phyloP scores from a whole-genome alignment of 352 stramenopile species.

The Globisporangium splendens region DNA sequence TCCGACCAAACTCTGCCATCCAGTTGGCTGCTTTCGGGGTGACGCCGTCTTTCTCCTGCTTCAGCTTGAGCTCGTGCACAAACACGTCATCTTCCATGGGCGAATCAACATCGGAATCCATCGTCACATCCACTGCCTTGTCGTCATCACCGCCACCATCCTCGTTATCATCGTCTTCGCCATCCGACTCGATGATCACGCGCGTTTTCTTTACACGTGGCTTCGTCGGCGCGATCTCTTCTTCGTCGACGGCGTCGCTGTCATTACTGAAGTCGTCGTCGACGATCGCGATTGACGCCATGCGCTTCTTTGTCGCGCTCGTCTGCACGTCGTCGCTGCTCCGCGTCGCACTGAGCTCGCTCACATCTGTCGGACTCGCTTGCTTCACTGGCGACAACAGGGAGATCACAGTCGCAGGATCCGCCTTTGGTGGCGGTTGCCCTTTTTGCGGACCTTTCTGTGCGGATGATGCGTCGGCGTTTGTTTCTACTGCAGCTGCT shows the following conservation, averaged over 20 bases:
- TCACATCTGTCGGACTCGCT: constrained; percentile 25
- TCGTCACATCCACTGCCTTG: constrained; percentile 17
- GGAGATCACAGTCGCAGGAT: neutral
- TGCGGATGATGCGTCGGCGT: constrained; percentile 2
- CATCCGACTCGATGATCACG: constrained; percentile 68
- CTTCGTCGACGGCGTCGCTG: constrained; percentile 35
- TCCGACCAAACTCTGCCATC: constrained; percentile 51
- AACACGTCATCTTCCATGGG: constrained; percentile 31
- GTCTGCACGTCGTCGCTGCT: constrained; percentile 8
- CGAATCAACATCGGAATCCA: constrained; percentile 50
- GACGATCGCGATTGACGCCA: constrained; percentile 19
- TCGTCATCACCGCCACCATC: constrained; percentile 7
- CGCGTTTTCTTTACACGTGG: constrained; percentile 44
- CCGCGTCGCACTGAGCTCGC: constrained; percentile 16
- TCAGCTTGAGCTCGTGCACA: constrained; percentile 27
- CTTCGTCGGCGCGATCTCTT: constrained; percentile 31
- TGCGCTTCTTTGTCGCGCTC: constrained; percentile 22
- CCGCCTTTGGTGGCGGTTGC: neutral
- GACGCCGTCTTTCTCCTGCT: constrained; percentile 18
- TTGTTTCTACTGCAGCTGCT: no score
- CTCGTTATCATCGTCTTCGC: constrained; percentile 25
- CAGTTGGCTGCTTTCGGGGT: constrained; percentile 21
- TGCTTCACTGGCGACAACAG: constrained; percentile 15
- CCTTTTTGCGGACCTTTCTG: constrained; percentile 3
- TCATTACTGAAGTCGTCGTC: constrained; percentile 32